These are phyloP conservation scores for Nitzschia inconspicua DNA, from an alignment of 108 stramenopile species.

Conservation along the genomic window DNA sequence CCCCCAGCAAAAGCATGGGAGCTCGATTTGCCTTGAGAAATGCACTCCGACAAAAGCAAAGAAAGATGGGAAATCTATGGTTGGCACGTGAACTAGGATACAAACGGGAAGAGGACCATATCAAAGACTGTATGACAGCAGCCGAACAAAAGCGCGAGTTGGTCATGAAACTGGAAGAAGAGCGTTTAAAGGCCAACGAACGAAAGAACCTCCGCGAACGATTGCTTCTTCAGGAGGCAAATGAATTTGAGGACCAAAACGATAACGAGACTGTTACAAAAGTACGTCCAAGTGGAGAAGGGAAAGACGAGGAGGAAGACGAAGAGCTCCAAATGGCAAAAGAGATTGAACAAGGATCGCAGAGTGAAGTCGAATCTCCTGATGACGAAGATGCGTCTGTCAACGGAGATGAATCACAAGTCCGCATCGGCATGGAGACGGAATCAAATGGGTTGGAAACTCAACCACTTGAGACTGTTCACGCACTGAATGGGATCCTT, in stretches of 20 bases:
- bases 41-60: slow-evolving; percentile 50
- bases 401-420: neutral
- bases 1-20: slow-evolving; percentile 17
- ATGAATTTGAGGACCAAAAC: slow-evolving; percentile 18
- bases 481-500: too few relatives aligned
- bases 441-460: too few relatives aligned
- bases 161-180: slow-evolving; percentile 48
- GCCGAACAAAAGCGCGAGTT: slow-evolving; percentile 64
- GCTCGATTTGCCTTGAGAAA: slow-evolving; percentile 46
- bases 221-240: slow-evolving; percentile 20
- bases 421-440: too few relatives aligned
- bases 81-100: slow-evolving; percentile 87
- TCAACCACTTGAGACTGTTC: too few relatives aligned
- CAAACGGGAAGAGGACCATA: slow-evolving; percentile 76
- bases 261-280: slow-evolving; percentile 23
- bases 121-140: slow-evolving; percentile 63
- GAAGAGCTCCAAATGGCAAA: slow-evolving; percentile 58
- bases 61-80: slow-evolving; percentile 74
- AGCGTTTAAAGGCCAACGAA: slow-evolving; percentile 42
- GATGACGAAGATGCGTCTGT: slow-evolving; percentile 4
- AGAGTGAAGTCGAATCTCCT: neutral
- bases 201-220: slow-evolving; percentile 37
- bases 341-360: slow-evolving; percentile 25
- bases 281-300: neutral
- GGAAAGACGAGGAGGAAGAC: slow-evolving; percentile 42